phyloP scores from a whole-genome alignment of 2,329 filamentous ascomycete species.

The Fusarium protoensiforme region DNA sequence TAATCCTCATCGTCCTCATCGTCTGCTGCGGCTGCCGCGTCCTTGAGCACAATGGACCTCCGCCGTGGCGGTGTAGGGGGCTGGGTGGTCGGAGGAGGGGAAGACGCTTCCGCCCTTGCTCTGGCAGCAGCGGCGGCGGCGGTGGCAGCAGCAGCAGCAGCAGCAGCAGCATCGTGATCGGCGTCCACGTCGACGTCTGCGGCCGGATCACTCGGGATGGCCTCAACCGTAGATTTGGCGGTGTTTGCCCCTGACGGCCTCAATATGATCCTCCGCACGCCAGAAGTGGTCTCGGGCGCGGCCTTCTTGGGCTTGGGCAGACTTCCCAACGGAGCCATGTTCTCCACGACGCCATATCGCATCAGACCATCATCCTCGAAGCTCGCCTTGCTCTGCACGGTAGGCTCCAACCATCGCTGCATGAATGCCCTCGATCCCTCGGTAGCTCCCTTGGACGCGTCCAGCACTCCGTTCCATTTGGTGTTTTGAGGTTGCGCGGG shows the following conservation, averaged over 20 bases:
- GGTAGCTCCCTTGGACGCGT: conserved; percentile 50
- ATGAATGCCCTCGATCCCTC: conserved; percentile 60
- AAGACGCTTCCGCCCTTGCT: conserved; percentile 33
- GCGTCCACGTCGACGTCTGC: conserved; percentile 34
- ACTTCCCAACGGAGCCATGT: conserved; percentile 84
- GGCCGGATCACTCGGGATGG: conserved; percentile 33
- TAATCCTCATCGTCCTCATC: conserved; percentile 58
- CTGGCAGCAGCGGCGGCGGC: conserved; percentile 29
- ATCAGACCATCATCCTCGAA: conserved; percentile 83
- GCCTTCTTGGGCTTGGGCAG: conserved; percentile 69
- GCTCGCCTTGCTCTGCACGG: conserved; percentile 72
- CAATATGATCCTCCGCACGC: conserved; percentile 59
- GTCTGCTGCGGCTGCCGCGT: conserved; percentile 46
- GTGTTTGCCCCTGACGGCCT: conserved; percentile 51
- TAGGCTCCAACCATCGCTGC: conserved; percentile 69
- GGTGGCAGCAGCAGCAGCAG: conserved; percentile 38
- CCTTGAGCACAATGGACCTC: conserved; percentile 39
- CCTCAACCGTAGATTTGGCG: conserved; percentile 41
- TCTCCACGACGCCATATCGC: conserved; percentile 80
- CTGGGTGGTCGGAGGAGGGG: conserved; percentile 36
- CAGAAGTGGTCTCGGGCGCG: conserved; percentile 41
- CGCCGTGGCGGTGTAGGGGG: conserved; percentile 43
- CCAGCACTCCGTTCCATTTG: conserved; percentile 47
- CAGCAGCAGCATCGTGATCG: conserved; percentile 19
- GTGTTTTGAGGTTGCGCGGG: conserved; percentile 54